phyloP scores from a whole-genome alignment of 2,329 filamentous ascomycete species.

The Cordyceps pruinosa region DNA sequence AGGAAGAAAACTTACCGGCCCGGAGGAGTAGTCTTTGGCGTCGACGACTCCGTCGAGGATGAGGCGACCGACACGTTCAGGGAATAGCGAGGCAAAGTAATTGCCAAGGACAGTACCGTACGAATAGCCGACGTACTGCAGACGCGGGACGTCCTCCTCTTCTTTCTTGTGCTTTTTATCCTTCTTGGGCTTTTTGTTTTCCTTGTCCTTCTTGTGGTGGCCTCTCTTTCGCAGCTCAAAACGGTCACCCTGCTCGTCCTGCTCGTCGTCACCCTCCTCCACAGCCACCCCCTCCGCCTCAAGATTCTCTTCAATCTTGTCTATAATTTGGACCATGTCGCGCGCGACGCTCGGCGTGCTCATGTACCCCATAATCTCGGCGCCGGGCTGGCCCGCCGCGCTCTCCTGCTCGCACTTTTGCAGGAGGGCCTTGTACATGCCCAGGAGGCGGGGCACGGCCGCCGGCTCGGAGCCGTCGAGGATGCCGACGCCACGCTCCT shows the following conservation, averaged over 20 bases:
- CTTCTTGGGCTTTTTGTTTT: too few species aligned
- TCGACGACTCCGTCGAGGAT: conserved; percentile 26
- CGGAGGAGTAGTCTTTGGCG: conserved; percentile 19
- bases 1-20: conserved; percentile 16
- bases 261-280: not conserved
- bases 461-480: conserved; percentile 13
- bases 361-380: conserved; percentile 22
- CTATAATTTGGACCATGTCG: conserved; percentile 29
- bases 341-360: conserved; percentile 26
- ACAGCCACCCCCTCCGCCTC: not conserved
- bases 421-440: not conserved
- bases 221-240: not conserved
- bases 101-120: conserved; percentile 24
- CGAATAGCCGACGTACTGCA: conserved; percentile 38
- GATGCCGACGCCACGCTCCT: conserved; percentile 24
- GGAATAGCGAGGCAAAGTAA: conserved; percentile 17
- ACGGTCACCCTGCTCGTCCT: not conserved
- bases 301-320: conserved; percentile 23
- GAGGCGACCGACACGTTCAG: conserved; percentile 26
- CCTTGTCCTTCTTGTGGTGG: not conserved
- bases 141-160: conserved; percentile 13
- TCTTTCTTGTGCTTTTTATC: too few species aligned
- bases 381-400: conserved; percentile 6
- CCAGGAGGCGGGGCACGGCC: not conserved
- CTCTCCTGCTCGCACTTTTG: not conserved